Conservation (phyloP, 768 basidiomycete species). For the Tulasnella sp. region DNA sequence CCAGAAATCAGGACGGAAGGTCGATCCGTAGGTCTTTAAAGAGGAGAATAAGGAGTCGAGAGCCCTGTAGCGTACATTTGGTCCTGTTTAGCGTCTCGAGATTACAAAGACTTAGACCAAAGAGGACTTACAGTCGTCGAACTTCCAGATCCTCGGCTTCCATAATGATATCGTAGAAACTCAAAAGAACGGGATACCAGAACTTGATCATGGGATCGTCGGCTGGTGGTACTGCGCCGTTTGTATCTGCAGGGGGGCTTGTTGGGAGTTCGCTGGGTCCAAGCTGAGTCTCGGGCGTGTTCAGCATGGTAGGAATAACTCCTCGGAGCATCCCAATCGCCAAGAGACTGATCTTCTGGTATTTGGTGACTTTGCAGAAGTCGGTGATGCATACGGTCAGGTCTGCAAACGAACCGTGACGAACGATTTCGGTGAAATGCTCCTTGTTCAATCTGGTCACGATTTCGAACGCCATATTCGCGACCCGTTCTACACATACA, state of each 20-base stretch:
- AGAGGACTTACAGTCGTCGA: conserved; percentile 72
- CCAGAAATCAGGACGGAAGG: conserved; percentile 93
- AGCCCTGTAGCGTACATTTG: conserved; percentile 52
- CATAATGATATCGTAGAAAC: conserved; percentile 99
- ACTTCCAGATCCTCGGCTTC: conserved; percentile 99
- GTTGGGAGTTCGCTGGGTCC: background rate
- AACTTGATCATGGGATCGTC: conserved; percentile 92
- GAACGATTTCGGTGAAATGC: conserved; percentile 87
- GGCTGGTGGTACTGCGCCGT: conserved; percentile 38
- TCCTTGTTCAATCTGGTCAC: conserved; percentile 87
- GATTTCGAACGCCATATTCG: conserved; percentile 91
- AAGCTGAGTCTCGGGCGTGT: conserved; percentile 64
- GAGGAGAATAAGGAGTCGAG: conserved; percentile 95
- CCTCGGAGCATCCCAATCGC: conserved; percentile 96
- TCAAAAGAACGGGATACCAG: conserved; percentile 95
- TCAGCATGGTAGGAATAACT: conserved; percentile 87
- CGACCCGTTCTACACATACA: conserved; percentile 67
- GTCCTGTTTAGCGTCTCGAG: background rate
- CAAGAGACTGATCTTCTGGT: conserved; percentile 94
- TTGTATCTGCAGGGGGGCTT: conserved; percentile 30
- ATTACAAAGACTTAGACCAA: background rate
- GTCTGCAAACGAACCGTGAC: conserved; percentile 92
- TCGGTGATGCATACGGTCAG: conserved; percentile 96
- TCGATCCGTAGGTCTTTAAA: conserved; percentile 80
- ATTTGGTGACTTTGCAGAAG: conserved; percentile 99